Percentiles rank a stretch among this genome's conserved stretches.
Conservation (phyloP, 805 yeast species). For the Grigorovia humatica region DNA sequence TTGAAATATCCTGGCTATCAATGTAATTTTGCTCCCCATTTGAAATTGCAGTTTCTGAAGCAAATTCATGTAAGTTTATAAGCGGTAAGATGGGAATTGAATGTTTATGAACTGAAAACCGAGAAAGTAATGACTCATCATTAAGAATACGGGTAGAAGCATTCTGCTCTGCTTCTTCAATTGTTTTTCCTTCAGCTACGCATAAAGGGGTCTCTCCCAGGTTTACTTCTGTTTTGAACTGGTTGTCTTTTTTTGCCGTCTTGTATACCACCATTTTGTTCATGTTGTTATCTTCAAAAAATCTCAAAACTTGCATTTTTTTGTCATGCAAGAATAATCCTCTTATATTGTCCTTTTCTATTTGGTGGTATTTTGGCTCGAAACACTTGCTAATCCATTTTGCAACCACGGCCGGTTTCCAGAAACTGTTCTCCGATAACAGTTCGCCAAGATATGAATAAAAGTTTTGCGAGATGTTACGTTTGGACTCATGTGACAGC, state of each 20-base stretch:
- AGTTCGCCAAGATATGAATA: conserved; percentile 88
- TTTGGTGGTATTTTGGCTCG: conserved; percentile 5
- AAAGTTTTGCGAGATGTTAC: conserved; percentile 58
- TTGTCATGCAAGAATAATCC: conserved; percentile 43
- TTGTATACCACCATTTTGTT: conserved; percentile 4
- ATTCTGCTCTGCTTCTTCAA: conserved; percentile 59
- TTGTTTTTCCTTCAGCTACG: conserved; percentile 49
- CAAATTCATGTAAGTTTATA: not conserved
- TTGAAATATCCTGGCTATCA: not conserved
- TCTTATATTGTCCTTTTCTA: conserved; percentile 6
- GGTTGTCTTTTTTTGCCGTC: conserved; percentile 9
- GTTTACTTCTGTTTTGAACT: conserved; percentile 45
- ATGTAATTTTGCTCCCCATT: not conserved
- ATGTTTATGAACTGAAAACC: conserved; percentile 27
- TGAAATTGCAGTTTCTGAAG: not conserved
- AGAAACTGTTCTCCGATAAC: conserved; percentile 33
- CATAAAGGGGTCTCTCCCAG: conserved; percentile 51
- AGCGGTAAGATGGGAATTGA: not conserved
- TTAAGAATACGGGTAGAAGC: conserved; percentile 70
- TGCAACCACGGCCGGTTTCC: conserved; percentile 29
- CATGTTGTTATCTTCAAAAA: conserved; percentile 33
- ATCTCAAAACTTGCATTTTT: conserved; percentile 56
- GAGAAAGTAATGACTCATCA: conserved; percentile 43
- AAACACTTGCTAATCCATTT: conserved; percentile 42
- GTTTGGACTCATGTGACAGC: conserved; percentile 35